A percentile compares a stretch with the other conserved stretches of the same genome.
Conservation (phyloP, 2,329 filamentous ascomycete genomes). For the Trichophyton simii region DNA sequence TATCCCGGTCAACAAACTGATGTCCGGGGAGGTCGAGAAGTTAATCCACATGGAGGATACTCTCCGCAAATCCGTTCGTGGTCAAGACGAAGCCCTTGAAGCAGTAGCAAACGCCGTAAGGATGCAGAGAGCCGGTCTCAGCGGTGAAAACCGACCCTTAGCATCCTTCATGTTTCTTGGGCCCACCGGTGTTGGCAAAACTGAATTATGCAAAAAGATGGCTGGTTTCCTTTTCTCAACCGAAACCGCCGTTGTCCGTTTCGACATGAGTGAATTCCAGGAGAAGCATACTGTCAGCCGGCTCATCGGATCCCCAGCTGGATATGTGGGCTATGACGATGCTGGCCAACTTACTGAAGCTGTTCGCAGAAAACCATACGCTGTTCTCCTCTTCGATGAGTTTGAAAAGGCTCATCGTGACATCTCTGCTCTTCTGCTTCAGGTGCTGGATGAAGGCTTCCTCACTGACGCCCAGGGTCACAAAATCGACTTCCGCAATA, state of each 20-base stretch:
- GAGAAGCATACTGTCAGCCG: slow-evolving; percentile 93
- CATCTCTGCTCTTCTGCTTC: slow-evolving; percentile 79
- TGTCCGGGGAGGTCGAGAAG: slow-evolving; percentile 86
- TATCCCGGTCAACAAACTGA: slow-evolving; percentile 84
- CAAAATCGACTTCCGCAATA: slow-evolving; percentile 93
- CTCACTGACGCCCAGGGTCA: slow-evolving; percentile 91
- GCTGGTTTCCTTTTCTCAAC: slow-evolving; percentile 88
- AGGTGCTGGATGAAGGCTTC: slow-evolving; percentile 92
- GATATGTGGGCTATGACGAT: slow-evolving; percentile 94
- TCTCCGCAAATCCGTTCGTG: slow-evolving; percentile 68
- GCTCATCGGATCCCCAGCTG: slow-evolving; percentile 82
- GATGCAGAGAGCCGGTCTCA: slow-evolving; percentile 83
- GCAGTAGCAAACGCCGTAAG: slow-evolving; percentile 87
- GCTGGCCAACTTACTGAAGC: slow-evolving; percentile 93
- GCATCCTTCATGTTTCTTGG: slow-evolving; percentile 97
- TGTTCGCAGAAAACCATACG: slow-evolving; percentile 86
- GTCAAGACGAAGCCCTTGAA: slow-evolving; percentile 85
- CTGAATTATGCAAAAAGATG: slow-evolving; percentile 91
- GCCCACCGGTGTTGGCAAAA: slow-evolving; percentile 93
- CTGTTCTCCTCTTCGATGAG: slow-evolving; percentile 88
- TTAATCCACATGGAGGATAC: slow-evolving; percentile 91
- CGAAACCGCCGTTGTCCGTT: slow-evolving; percentile 77
- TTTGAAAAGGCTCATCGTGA: slow-evolving; percentile 97
- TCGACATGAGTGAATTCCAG: slow-evolving; percentile 97
- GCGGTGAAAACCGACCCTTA: slow-evolving; percentile 78